phyloP scores from a whole-genome alignment of 306 rosid species.

The Cucurbita argyrosperma region DNA sequence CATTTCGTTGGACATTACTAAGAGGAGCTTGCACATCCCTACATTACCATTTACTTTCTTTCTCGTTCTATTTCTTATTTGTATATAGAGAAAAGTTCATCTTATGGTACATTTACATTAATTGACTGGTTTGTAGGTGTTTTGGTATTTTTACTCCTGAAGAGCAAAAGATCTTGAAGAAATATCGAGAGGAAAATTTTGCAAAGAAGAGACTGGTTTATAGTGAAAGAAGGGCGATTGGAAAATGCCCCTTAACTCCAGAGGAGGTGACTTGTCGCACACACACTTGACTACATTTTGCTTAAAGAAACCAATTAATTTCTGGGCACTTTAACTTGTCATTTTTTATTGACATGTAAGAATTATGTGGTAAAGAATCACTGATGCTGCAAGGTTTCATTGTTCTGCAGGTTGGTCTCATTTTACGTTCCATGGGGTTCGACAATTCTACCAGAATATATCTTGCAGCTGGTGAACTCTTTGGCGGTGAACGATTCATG shows the following conservation, averaged over 20 bases:
- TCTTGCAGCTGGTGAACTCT: constrained; percentile 75
- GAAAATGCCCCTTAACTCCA: constrained; percentile 95
- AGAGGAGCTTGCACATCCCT: background rate
- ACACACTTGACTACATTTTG: background rate
- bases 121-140: constrained; percentile 42
- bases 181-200: constrained; percentile 74
- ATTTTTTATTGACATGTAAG: background rate
- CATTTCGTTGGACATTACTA: background rate
- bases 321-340: background rate
- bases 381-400: background rate
- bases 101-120: background rate
- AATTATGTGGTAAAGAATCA: background rate
- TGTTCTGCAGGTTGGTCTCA: constrained; percentile 64
- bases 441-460: constrained; percentile 41
- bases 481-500: constrained; percentile 89
- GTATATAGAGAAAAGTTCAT: background rate
- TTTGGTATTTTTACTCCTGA: constrained; percentile 58
- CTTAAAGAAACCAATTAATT: background rate
- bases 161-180: constrained; percentile 63
- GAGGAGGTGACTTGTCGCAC: constrained; percentile 60
- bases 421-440: constrained; percentile 46
- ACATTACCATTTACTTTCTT: background rate
- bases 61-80: background rate
- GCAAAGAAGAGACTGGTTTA: constrained; percentile 72
- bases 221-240: constrained; percentile 83